Conservation (phyloP, 2,329 filamentous ascomycete genomes). For the Penicillium paneum region DNA sequence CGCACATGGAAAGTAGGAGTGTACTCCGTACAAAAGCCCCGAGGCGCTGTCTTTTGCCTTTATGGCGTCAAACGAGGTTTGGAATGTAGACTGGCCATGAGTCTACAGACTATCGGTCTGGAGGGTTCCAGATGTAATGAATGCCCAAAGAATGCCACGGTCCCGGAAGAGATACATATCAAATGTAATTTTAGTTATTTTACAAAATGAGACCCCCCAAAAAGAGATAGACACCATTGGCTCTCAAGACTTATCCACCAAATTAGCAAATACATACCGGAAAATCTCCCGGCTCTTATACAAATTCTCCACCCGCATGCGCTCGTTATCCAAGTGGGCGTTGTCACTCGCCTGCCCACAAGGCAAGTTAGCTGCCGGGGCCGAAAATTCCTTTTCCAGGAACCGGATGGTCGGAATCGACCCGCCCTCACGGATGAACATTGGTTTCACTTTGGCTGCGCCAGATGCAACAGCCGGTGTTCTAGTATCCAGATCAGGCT, state of each 20-base stretch:
- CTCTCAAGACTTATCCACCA: constrained; percentile 43
- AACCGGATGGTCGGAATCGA: constrained; percentile 94
- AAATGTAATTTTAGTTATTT: not conserved
- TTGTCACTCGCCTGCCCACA: constrained; percentile 93
- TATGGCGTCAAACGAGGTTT: not conserved
- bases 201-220: not conserved
- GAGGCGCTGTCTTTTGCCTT: not conserved
- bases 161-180: not conserved
- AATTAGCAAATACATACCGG: constrained; percentile 71
- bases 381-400: constrained; percentile 87
- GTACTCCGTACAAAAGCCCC: no score
- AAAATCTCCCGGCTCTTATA: constrained; percentile 92
- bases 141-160: not conserved
- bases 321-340: constrained; percentile 92
- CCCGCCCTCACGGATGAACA: constrained; percentile 94
- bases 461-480: not conserved
- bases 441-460: constrained; percentile 47
- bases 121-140: not conserved
- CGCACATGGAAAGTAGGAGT: not conserved
- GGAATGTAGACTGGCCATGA: no score
- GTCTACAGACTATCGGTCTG: not conserved
- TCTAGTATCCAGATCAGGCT: constrained; percentile 2
- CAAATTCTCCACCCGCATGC: constrained; percentile 81
- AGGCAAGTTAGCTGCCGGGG: constrained; percentile 86
- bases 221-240: not conserved